Conservation (phyloP, 805 yeast genomes). For the Schizosaccharomyces cryophilus region DNA sequence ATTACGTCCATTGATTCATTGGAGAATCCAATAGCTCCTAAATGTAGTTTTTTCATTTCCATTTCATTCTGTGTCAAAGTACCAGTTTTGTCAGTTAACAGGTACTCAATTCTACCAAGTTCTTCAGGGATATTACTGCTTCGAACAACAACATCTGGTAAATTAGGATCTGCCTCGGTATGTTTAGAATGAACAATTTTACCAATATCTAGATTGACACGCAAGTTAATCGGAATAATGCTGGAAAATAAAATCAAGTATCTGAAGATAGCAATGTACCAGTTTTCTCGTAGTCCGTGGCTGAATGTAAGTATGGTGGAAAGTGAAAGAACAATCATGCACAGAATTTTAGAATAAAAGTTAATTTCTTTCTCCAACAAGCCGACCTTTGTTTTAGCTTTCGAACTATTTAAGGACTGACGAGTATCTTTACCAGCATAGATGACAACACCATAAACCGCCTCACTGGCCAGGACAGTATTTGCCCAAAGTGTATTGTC, state of each 20-base stretch:
- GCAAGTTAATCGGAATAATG: conserved; percentile 80
- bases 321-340: conserved; percentile 60
- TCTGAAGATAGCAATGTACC: conserved; percentile 83
- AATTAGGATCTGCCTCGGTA: conserved; percentile 64
- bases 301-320: conserved; percentile 56
- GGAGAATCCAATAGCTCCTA: conserved; percentile 81
- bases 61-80: conserved; percentile 93
- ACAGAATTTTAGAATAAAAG: conserved; percentile 61
- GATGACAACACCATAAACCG: conserved; percentile 64
- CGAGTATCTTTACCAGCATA: conserved; percentile 88
- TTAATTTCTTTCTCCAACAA: conserved; percentile 78
- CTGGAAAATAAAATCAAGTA: conserved; percentile 80
- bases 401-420: conserved; percentile 80
- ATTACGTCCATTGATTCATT: conserved; percentile 84
- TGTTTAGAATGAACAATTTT: conserved; percentile 89
- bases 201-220: conserved; percentile 87
- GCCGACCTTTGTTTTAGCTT: conserved; percentile 70
- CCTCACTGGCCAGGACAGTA: conserved; percentile 85
- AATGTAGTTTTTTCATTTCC: conserved; percentile 80
- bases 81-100: conserved; percentile 86
- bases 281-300: conserved; percentile 41
- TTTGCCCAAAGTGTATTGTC: conserved; percentile 97
- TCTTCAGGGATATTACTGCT: conserved; percentile 97
- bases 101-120: conserved; percentile 79
- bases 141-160: conserved; percentile 74